Conservation (phyloP, 129 eudicot species). For the Escallonia herrerae region DNA sequence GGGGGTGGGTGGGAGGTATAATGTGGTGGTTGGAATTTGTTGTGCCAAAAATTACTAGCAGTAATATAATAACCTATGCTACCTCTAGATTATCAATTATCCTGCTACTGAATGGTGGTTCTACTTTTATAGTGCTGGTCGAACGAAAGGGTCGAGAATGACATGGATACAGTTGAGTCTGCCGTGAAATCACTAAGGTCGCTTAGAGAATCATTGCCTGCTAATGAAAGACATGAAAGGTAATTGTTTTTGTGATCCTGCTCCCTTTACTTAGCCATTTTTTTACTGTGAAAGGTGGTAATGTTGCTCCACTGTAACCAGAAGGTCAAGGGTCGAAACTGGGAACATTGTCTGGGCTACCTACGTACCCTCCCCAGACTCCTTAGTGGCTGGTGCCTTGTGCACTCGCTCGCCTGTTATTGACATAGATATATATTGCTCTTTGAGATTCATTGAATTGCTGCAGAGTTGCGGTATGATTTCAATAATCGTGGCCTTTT, state of each 20-base stretch:
- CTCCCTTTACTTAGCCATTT: too few relatives aligned
- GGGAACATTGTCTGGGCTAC: background rate
- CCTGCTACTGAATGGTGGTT: background rate
- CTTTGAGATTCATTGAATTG: background rate
- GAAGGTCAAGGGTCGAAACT: background rate
- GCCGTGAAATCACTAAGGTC: slow-evolving; percentile 69
- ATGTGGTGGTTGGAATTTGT: background rate
- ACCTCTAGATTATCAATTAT: too few relatives aligned
- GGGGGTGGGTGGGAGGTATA: background rate
- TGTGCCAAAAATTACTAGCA: background rate
- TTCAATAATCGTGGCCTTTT: background rate
- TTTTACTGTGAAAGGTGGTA: background rate
- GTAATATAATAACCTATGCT: background rate
- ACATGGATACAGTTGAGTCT: slow-evolving; percentile 69
- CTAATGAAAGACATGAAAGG: slow-evolving; percentile 69
- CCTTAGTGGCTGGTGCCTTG: too few relatives aligned
- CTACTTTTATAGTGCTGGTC: slow-evolving; percentile 54
- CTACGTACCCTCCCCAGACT: too few relatives aligned
- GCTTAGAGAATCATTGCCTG: slow-evolving; percentile 50
- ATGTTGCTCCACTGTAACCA: background rate
- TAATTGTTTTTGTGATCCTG: slow-evolving; percentile 7
- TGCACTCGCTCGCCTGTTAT: too few relatives aligned
- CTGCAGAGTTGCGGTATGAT: background rate
- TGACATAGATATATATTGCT: background rate
- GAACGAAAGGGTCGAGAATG: slow-evolving; percentile 52